Evolutionary conservation across 202 grass and related monocot species (phyloP), one percentile per base, ranked within the genome.

Genomic region (Setaria italica): DNA sequence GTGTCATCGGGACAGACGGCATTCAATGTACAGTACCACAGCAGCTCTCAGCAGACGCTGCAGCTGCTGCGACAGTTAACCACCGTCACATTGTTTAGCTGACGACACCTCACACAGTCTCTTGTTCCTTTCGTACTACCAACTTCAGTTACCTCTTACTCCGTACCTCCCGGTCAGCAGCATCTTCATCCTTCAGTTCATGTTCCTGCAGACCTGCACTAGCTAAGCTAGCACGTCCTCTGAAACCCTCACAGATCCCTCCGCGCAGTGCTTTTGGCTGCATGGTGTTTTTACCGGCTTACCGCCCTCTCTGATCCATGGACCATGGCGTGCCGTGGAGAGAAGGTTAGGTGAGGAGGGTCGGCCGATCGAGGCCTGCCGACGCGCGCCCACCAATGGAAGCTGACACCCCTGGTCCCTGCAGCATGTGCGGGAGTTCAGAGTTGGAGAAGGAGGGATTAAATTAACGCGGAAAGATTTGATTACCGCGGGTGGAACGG

Each of bases 271-370:
- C 25, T 25, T 25, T 25, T 25, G 25, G 25, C 25, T 41, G 39
- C 39, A 41, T 41, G 39, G 39, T 41, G 39, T 41, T 41, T 41
- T 41, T 41, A 41, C 39, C 39, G 39, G 34, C 34, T 35, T 35
- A 35, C 39, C 39, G 39, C 39, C 39, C 9, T 33, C 30, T 41
- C 39, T 45, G 65, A 68, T 68, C 35, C 65, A 42, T 5, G 33
- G 15, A 2, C 64, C 48, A 67, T 86, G 79, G 74, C 57, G 80
- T 79, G 85, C 41, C 71, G 85, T 90, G 47, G 35, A n/a, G 68
- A 85, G 71, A 56, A 71, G 48, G 65, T 76, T 81, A 37, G 80
- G 68, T 63, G 76, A 75, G 79, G 75, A 73, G 79, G 30, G 78
- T 71, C 50, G 10, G 58, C n/a, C 58, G 58, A 20, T 25, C 56